Base-by-base conservation (phyloP, 2,329 filamentous ascomycete genomes). In the Exophiala bonariae region DNA sequence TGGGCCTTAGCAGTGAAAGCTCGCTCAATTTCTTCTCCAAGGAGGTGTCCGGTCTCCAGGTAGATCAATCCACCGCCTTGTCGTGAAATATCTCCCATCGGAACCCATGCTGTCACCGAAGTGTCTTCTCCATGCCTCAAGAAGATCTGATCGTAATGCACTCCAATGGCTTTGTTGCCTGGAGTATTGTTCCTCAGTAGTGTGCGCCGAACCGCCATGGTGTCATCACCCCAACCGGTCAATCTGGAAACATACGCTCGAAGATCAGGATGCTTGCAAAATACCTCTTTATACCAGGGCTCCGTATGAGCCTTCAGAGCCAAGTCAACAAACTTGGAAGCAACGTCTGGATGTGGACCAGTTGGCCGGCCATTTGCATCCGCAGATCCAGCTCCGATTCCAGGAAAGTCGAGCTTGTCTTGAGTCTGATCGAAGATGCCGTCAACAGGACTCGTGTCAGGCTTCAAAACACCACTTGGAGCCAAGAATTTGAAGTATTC, bases 81-180 rank as follows among this genome's bases (percentile, higher is more conserved):
- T 4, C 81, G 43, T 16, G 69, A 67, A 3, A 81, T 60, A 57
- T 80, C 75, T 0, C 77, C 77, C 52, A 81, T 77, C 0, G 78
- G 75, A 0, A 81, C 73, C 79, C 79, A 82, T 0, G 76, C 78
- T 3, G 79, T 82, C 1, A 81, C 63, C 22, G 70, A 73, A 0
- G 76, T 79, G 1, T 75, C 72, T 40, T 80, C 77, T 1, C 78
- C 79, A 56, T 80, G 60, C 1, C 78, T 61, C 38, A 82, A 60
- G 55, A 81, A 82, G 17, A 76, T 80, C 62, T 82, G 78, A 55
- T 82, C 79, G 55, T 82, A 82, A 50, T 82, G 79, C 3, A 82
- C 79, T 0, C 79, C 78, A 50, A 81, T 81, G 0, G 78, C 77
- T 52, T 78, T 77, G 39, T 76, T 79, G 0, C 72, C 71, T 0